These are phyloP conservation scores for Podospora pseudocomata DNA, from an alignment of 495 filamentous ascomycete genomes.

Conservation along the genomic window DNA sequence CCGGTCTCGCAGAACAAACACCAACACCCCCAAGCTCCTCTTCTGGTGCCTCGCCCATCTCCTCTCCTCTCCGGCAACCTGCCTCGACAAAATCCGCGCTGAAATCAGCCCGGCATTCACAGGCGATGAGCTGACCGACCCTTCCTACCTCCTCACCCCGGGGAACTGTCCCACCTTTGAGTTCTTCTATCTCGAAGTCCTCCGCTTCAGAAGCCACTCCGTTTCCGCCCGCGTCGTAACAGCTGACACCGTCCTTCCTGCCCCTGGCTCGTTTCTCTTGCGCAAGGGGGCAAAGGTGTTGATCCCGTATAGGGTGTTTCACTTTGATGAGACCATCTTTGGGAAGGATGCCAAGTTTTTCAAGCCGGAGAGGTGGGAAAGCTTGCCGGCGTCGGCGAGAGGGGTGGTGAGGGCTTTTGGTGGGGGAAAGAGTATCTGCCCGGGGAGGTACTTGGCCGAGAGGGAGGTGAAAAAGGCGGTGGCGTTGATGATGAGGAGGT, in stretches of 20 bases:
- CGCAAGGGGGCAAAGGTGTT: not conserved
- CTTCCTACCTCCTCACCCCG: not conserved
- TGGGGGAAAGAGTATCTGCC: constrained; percentile 1
- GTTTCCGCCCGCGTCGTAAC: not conserved
- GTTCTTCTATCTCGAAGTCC: not conserved
- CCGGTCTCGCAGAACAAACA: not conserved
- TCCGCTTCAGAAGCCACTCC: not conserved
- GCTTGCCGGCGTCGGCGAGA: not conserved
- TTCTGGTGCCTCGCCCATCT: not conserved
- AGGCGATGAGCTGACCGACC: not conserved
- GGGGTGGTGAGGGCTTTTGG: not conserved
- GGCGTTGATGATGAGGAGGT: not conserved
- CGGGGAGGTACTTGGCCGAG: not conserved
- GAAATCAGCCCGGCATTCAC: not conserved
- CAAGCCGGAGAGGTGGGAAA: not conserved
- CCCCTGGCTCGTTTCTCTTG: not conserved
- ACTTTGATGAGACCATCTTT: not conserved
- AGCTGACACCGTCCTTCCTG: not conserved
- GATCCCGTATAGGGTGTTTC: not conserved
- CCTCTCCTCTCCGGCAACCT: not conserved
- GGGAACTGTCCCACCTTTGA: not conserved
- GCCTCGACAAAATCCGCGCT: not conserved
- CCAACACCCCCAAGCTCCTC: not conserved
- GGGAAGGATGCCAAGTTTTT: not conserved
- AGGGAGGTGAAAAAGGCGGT: not conserved